Conservation (phyloP, 305 asterid species). For the Solanum hybrid region DNA sequence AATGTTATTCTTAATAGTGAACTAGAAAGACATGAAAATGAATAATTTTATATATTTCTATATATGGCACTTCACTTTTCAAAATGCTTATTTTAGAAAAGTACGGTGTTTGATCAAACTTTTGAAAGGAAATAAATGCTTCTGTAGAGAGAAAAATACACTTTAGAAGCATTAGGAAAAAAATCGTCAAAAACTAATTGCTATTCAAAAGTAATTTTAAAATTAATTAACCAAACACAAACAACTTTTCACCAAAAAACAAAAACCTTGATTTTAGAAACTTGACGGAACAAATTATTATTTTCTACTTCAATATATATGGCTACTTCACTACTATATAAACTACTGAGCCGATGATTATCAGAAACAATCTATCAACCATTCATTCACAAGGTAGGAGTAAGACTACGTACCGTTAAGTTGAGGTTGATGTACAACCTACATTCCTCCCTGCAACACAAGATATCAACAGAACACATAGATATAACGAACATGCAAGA, state of each 20-base stretch:
- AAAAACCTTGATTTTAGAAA: neutral
- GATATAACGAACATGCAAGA: neutral
- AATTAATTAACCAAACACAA: neutral
- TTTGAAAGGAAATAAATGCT: neutral
- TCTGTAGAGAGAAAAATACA: neutral
- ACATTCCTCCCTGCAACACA: neutral
- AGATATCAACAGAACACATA: neutral
- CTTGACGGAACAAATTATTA: neutral
- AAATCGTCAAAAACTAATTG: neutral
- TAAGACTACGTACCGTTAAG: neutral
- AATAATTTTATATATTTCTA: too few relatives aligned
- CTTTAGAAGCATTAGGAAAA: neutral
- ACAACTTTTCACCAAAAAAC: neutral
- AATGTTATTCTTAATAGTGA: neutral
- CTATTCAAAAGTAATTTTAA: neutral
- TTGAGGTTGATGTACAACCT: neutral
- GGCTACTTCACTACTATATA: neutral
- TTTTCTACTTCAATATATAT: neutral
- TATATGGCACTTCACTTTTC: neutral
- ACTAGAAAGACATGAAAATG: too few relatives aligned
- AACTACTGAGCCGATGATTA: neutral
- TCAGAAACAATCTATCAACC: neutral
- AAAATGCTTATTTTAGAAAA: neutral
- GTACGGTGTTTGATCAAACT: neutral
- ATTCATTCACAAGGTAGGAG: neutral